These are phyloP conservation scores for Eucalyptus lansdowneana DNA, from an alignment of 345 rosid species.

Conservation along the genomic window DNA sequence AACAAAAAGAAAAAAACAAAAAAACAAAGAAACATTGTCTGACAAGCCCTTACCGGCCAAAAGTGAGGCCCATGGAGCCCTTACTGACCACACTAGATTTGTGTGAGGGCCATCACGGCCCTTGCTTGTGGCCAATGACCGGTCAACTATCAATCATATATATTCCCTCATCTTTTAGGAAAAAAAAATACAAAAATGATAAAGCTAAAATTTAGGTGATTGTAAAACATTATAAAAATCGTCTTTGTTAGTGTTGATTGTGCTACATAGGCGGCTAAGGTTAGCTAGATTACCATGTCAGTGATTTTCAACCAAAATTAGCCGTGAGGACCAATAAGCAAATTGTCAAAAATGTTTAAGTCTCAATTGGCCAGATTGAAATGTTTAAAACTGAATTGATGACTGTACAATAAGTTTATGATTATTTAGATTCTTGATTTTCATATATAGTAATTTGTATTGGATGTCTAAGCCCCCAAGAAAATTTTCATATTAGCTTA, in stretches of 20 bases:
- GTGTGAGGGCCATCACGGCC: background rate
- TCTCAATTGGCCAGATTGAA: too few relatives aligned
- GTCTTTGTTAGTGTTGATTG: background rate
- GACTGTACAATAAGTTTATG: too few relatives aligned
- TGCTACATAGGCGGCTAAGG: background rate
- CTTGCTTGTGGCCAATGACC: background rate
- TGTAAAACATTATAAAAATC: background rate
- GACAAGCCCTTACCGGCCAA: too few relatives aligned
- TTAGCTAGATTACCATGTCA: too few relatives aligned
- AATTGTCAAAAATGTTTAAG: too few relatives aligned
- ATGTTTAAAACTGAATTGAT: too few relatives aligned
- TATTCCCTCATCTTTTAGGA: background rate
- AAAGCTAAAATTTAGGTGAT: background rate
- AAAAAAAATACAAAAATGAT: background rate
- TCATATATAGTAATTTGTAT: too few relatives aligned
- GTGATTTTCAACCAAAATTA: too few relatives aligned
- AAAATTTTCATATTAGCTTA: background rate
- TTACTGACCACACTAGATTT: background rate
- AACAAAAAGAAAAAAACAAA: too few relatives aligned
- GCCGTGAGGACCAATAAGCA: too few relatives aligned
- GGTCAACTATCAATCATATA: background rate
- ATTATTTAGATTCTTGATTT: too few relatives aligned
- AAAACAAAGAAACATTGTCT: too few relatives aligned
- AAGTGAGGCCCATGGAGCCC: background rate
- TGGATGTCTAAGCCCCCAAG: background rate